A percentile compares a stretch with the other conserved stretches of the same genome.
phyloP scores from a whole-genome alignment of 1,139 yeast species.

The Kodamaea derodonti region DNA sequence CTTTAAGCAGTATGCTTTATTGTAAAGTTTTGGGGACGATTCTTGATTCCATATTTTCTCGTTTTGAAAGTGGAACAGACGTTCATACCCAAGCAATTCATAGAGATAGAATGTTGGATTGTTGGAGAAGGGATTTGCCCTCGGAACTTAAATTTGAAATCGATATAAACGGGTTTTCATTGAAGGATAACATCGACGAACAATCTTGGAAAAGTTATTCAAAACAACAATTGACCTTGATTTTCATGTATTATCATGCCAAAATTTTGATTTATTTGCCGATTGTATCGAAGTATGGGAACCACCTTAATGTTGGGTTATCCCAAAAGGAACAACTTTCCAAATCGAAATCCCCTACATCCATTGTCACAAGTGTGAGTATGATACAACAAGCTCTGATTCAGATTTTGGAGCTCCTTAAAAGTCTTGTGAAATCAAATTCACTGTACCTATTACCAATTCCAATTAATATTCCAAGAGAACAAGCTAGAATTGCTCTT shows the following conservation, averaged over 20 bases:
- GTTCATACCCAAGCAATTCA: slow-evolving; percentile 39
- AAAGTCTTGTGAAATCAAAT: slow-evolving; percentile 39
- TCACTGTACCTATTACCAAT: slow-evolving; percentile 50
- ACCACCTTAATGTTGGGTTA: slow-evolving; percentile 44
- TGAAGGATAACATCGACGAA: slow-evolving; percentile 27
- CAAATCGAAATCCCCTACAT: slow-evolving; percentile 10
- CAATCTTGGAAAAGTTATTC: slow-evolving; percentile 30
- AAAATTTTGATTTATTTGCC: slow-evolving; percentile 79
- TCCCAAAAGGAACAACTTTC: slow-evolving; percentile 36
- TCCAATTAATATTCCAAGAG: slow-evolving; percentile 69
- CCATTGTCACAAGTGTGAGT: slow-evolving; percentile 47
- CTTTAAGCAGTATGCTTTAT: slow-evolving; percentile 64
- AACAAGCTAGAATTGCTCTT: slow-evolving; percentile 63
- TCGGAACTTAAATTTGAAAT: slow-evolving; percentile 58
- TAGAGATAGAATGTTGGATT: slow-evolving; percentile 68
- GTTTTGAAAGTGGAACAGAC: slow-evolving; percentile 33
- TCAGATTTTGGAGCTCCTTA: slow-evolving; percentile 58
- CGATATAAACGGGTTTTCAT: slow-evolving; percentile 57
- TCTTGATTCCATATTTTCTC: slow-evolving; percentile 60
- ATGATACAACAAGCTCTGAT: slow-evolving; percentile 75
- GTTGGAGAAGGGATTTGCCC: slow-evolving; percentile 77
- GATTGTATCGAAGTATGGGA: slow-evolving; percentile 49
- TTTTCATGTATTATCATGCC: slow-evolving; percentile 74
- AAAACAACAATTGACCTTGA: slow-evolving; percentile 56
- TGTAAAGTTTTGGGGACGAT: slow-evolving; percentile 72